Percentiles rank a stretch among this genome's conserved stretches.
These are phyloP conservation scores for Casaregolazyma lundiana DNA, from an alignment of 1,139 yeast genomes.

Conservation along the genomic window DNA sequence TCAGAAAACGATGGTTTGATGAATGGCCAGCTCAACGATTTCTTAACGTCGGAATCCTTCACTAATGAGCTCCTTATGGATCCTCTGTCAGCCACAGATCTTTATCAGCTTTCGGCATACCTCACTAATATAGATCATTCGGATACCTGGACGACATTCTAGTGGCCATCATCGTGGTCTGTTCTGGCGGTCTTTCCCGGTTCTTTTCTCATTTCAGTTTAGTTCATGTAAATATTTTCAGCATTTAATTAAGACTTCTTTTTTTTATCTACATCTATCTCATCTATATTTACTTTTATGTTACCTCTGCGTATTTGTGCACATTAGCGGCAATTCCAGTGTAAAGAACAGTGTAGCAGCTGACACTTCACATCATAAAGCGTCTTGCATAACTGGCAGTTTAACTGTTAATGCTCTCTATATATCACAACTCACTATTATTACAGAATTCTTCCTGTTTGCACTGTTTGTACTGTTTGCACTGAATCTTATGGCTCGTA, in stretches of 20 bases:
- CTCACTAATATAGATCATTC: constrained; percentile 21
- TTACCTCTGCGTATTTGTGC: no score
- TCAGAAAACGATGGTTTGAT: neutral
- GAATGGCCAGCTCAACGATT: neutral
- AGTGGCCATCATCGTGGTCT: neutral
- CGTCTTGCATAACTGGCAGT: no score
- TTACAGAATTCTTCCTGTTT: no score
- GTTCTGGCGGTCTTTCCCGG: neutral
- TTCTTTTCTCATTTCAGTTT: neutral
- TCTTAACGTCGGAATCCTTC: neutral
- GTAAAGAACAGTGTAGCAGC: no score
- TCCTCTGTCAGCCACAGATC: constrained; percentile 19
- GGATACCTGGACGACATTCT: constrained; percentile 12
- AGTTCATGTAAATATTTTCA: neutral
- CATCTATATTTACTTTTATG: neutral
- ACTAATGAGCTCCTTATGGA: constrained; percentile 9
- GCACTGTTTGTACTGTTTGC: no score
- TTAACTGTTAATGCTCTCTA: no score
- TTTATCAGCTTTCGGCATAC: constrained; percentile 21
- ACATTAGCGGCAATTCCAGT: no score
- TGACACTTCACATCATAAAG: no score
- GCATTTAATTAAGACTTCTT: neutral
- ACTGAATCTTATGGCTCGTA: no score
- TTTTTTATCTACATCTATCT: neutral
- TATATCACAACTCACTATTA: no score